Evolutionary conservation across 805 yeast species (phyloP).

Genomic region (Citeromyces matritensis): DNA sequence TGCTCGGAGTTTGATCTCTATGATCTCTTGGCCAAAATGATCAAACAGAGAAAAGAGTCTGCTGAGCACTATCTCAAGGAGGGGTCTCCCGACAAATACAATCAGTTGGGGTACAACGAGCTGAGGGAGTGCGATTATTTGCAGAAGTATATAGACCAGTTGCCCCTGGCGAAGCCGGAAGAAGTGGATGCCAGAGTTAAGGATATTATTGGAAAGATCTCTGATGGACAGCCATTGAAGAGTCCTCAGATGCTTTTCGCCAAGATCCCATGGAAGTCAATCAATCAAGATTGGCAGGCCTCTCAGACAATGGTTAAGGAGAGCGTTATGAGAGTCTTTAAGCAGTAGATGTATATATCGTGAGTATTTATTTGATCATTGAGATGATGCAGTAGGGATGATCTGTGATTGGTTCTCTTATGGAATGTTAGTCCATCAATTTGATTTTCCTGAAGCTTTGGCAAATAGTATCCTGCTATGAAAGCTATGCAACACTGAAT

Average conservation of each 20-base stretch:
- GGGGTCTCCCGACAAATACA: slow-evolving; percentile 24
- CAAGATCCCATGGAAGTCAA: slow-evolving; percentile 17
- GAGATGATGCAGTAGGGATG: no score
- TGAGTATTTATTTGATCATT: no score
- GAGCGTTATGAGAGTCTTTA: slow-evolving; percentile 12
- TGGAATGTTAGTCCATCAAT: no score
- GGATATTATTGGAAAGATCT: slow-evolving; percentile 12
- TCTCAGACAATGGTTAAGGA: slow-evolving; percentile 14
- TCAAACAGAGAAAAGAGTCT: slow-evolving; percentile 22
- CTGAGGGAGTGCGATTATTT: slow-evolving; percentile 19
- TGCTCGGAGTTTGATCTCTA: slow-evolving; percentile 16
- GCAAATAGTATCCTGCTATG: no score
- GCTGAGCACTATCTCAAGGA: slow-evolving; percentile 20
- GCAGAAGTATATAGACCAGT: slow-evolving; percentile 13
- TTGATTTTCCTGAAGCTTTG: no score
- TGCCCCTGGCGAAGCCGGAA: slow-evolving; percentile 20
- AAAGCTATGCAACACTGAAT: no score
- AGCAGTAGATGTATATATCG: not conserved
- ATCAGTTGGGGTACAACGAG: slow-evolving; percentile 20
- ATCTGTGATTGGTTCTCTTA: no score
- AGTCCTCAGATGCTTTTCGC: slow-evolving; percentile 12
- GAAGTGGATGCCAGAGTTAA: slow-evolving; percentile 16
- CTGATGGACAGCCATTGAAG: slow-evolving; percentile 8
- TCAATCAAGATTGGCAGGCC: slow-evolving; percentile 19
- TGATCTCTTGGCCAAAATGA: slow-evolving; percentile 18